phyloP scores from a whole-genome alignment of 306 rosid species.

The Dryas alaskensis region DNA sequence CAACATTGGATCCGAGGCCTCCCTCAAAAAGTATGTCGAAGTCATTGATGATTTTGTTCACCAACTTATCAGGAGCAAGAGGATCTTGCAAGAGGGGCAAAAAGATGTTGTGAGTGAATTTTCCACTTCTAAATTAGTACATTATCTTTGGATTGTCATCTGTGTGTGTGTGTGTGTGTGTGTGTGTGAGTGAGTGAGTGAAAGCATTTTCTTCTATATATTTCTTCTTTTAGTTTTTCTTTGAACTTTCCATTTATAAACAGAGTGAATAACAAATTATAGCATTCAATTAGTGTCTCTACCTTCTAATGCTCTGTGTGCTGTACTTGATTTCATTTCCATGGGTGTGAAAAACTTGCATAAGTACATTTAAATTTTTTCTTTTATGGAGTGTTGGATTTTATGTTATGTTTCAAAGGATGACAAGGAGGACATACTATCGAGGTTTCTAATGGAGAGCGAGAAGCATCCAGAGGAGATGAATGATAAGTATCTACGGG shows the following conservation, averaged over 20 bases:
- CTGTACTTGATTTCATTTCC: background rate
- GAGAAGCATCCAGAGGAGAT: constrained; percentile 50
- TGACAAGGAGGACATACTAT: constrained; percentile 70
- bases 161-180: no score
- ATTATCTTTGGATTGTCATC: background rate
- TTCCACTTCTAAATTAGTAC: background rate
- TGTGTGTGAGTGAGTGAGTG: no score
- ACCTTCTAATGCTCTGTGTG: background rate
- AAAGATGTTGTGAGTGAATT: constrained; percentile 44
- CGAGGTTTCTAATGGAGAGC: constrained; percentile 70
- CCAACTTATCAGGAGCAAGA: constrained; percentile 43
- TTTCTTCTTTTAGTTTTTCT: no score
- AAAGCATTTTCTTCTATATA: no score
- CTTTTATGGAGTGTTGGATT: background rate
- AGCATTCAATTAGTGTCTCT: no score
- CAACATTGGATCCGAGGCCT: constrained; percentile 66
- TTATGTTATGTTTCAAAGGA: constrained; percentile 30
- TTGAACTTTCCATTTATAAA: no score
- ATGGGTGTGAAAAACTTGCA: background rate
- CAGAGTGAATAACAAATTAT: no score
- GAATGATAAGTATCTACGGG: constrained; percentile 62
- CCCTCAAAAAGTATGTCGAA: constrained; percentile 48
- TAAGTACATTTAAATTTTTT: background rate
- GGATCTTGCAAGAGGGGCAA: constrained; percentile 27
- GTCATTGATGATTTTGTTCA: constrained; percentile 49